Evolutionary conservation across 129 eudicot genomes (phyloP).

Genomic region (Tagetes erecta): DNA sequence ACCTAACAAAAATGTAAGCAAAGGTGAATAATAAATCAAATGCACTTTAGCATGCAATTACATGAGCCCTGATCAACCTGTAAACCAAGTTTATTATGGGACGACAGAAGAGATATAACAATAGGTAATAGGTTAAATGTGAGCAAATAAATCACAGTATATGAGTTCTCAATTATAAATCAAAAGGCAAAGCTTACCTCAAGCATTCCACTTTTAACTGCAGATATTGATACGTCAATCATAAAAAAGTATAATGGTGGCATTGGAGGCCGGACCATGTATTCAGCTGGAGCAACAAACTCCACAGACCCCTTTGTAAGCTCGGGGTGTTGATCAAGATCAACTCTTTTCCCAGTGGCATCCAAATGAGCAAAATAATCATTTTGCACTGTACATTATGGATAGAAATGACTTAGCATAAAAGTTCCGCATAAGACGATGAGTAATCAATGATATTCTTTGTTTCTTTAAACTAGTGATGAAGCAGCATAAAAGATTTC

Average conservation of each 20-base stretch:
- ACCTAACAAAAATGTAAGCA: conserved; percentile 51
- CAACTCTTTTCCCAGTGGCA: conserved; percentile 78
- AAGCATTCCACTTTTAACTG: conserved; percentile 92
- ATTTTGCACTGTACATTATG: conserved; percentile 59
- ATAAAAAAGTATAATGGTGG: conserved; percentile 86
- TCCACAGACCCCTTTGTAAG: conserved; percentile 93
- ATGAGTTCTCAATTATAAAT: conserved; percentile 3
- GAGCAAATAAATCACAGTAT: not conserved
- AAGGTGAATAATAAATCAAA: conserved; percentile 17
- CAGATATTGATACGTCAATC: conserved; percentile 88
- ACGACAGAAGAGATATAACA: not conserved
- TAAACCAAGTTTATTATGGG: conserved; percentile 1
- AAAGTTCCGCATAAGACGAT: not conserved
- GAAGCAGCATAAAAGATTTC: conserved; percentile 2
- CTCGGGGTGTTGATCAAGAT: conserved; percentile 90
- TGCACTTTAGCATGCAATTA: conserved; percentile 7
- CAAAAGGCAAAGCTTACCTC: conserved; percentile 53
- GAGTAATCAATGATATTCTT: conserved; percentile 19
- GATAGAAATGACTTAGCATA: conserved; percentile 29
- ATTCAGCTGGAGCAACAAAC: conserved; percentile 96
- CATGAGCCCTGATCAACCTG: conserved; percentile 15
- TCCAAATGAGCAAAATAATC: conserved; percentile 90
- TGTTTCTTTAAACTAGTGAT: conserved; percentile 5
- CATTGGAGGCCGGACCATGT: conserved; percentile 99
- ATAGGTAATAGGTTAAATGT: conserved; percentile 2